phyloP scores from a whole-genome alignment of 352 stramenopile genomes.

The Pilasporangium apinafurcum region DNA sequence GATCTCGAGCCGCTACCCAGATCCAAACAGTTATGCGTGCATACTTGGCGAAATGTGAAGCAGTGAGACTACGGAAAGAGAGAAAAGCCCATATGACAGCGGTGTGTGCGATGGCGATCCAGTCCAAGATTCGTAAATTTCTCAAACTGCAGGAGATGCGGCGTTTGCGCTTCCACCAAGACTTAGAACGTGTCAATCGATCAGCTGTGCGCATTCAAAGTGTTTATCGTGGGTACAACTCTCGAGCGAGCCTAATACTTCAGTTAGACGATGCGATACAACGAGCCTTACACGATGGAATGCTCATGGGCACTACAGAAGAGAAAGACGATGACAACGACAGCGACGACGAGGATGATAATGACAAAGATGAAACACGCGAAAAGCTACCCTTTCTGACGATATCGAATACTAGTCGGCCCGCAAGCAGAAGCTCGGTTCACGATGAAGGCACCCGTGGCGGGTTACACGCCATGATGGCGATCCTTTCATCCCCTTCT shows the following conservation, averaged over 20 bases:
- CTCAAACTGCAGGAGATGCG: slow-evolving; percentile 32
- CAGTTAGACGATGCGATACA: slow-evolving; percentile 29
- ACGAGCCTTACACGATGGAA: not conserved
- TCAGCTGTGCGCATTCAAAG: slow-evolving; percentile 60
- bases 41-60: slow-evolving; percentile 27
- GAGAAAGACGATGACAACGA: slow-evolving; percentile 8
- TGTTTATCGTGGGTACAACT: slow-evolving; percentile 63
- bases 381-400: slow-evolving; percentile 16
- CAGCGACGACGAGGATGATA: slow-evolving; percentile 7
- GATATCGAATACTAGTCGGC: too few species aligned
- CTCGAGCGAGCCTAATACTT: slow-evolving; percentile 26
- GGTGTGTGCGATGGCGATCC: slow-evolving; percentile 55
- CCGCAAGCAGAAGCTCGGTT: slow-evolving; percentile 9
- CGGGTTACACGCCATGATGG: slow-evolving; percentile 6
- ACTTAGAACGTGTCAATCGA: slow-evolving; percentile 56
- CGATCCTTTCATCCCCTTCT: not conserved
- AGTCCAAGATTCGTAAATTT: slow-evolving; percentile 61
- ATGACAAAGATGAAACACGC: slow-evolving; percentile 5
- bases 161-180: slow-evolving; percentile 32
- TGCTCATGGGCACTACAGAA: not conserved
- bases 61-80: slow-evolving; percentile 22
- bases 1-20: slow-evolving; percentile 22
- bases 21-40: slow-evolving; percentile 47
- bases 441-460: slow-evolving; percentile 4
- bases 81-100: slow-evolving; percentile 46